Evolutionary conservation across 805 yeast species (phyloP), one percentile per base, ranked within the genome.

Genomic region (Metschnikowia gruessii): DNA sequence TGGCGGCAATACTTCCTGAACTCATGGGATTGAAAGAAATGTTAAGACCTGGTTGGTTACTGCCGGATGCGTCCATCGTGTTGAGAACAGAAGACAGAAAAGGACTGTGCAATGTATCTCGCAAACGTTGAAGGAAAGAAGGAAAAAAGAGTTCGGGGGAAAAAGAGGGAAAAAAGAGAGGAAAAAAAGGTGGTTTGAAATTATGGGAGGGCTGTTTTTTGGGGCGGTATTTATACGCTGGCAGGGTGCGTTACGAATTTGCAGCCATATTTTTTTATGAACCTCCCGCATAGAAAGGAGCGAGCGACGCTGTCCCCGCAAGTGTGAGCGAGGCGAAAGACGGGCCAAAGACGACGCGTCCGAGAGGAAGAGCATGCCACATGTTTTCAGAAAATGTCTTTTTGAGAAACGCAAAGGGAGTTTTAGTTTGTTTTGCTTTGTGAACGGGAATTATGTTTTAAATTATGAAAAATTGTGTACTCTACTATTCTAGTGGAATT

Each of bases 1-100:
- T 45, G 19, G 51, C 57, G 11, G 57, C 48, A 24, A 52, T 48
- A 37, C 55, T 53, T 12, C 57, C 57, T 3, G 57, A 52, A 28
- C 54, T 47, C 46, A 53, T 38, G n/a, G 51, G 46, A 38, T 37
- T 49, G 45, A 46, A 49, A 13, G 52, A 39, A 22, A 45, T 48
- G 47, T 45, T 50, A 31, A 50, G 49, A 36, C 49, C 49, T 32
- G 58, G 42, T 50, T 55, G 45, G 43, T 50, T 32, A 51, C 30
- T 37, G 46, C 38, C 43, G n/a, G 42, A 37, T 35, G 45, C 21
- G 42, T 28, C 43, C 51, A 44, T 22, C 45, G 26, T 32, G 22
- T 16, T 37, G 21, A 21, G 36, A 35, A 28, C 37, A 29, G 28
- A 24, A 19, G 36, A 28, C 19, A 37, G 31, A 22, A 40, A 5